Base-by-base conservation (phyloP, 805 yeast genomes). In the Lipomyces chichibuensis region DNA sequence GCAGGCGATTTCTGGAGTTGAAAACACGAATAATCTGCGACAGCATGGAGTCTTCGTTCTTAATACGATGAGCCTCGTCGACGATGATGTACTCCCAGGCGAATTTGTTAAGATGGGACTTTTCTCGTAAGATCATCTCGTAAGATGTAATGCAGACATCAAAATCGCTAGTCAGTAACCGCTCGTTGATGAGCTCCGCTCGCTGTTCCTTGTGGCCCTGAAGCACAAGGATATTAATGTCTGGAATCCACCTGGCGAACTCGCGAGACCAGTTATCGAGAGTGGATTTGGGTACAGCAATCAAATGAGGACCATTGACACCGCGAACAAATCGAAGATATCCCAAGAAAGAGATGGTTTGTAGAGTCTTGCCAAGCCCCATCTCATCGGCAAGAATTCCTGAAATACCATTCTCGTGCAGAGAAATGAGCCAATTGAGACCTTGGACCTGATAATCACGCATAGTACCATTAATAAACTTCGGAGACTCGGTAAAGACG, bases 321-420 rank as follows among this genome's bases (percentile, higher is more conserved):
- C 87, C 84, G 73, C 87, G 87, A 63, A 88, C 81, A 75, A 91
- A 92, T 70, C 98, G 84, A 67, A 95, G 79, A 76, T 90, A 92
- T 0, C 98, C 98, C 59, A 94, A 80, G 74, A 94, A 95, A 1
- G 98, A 86, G 58, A 94, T 92, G 0, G 98, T 94, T 79, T 94
- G 99, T 65, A 95, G 81, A 4, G 99, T 94, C 78, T 94, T 94
- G 65, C 99, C 99, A 53, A 94, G 83, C 2, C 99, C 99, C 99
- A 95, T 94, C 77, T 94, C 99, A 79, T 94, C 99, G 13, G 99
- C 99, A 60, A 94, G 80, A 57, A 94, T 95, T 25, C 99, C 99
- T 9, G 96, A 89, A 56, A 94, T 83, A 73, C 89, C 85, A 77
- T 94, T 92, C 72, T 93, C 97, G 76, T 92, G 91, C 46, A 94